Evolutionary conservation across 192 early-diverging fungal species (phyloP).

Genomic region (Backusella macrospora): DNA sequence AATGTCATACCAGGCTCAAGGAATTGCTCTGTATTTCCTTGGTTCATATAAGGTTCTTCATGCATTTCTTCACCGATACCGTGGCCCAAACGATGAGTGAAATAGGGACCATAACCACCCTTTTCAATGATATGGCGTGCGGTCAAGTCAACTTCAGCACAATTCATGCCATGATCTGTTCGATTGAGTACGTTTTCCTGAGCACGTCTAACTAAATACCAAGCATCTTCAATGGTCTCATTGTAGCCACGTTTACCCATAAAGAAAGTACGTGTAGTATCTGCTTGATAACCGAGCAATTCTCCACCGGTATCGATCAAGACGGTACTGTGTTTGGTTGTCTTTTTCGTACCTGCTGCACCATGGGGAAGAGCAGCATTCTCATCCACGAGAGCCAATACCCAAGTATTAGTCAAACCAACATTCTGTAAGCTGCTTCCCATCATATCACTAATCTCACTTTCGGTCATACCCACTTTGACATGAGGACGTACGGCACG

Average conservation of each 20-base stretch:
- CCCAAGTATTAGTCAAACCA: constrained; percentile 43
- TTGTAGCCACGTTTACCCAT: constrained; percentile 33
- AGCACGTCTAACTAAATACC: constrained; percentile 49
- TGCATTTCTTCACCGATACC: constrained; percentile 57
- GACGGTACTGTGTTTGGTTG: constrained; percentile 42
- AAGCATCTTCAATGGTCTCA: constrained; percentile 46
- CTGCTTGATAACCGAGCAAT: constrained; percentile 48
- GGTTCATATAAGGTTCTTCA: constrained; percentile 58
- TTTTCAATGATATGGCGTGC: constrained; percentile 43
- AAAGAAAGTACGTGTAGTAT: constrained; percentile 56
- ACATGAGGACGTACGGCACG: constrained; percentile 43
- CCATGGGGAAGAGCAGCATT: constrained; percentile 56
- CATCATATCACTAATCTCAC: constrained; percentile 42
- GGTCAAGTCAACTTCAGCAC: constrained; percentile 51
- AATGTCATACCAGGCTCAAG: constrained; percentile 53
- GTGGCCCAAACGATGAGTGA: constrained; percentile 57
- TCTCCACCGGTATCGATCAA: constrained; percentile 54
- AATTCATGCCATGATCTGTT: constrained; percentile 32
- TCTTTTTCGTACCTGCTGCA: constrained; percentile 42
- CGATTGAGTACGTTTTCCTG: constrained; percentile 43
- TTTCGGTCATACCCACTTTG: constrained; percentile 38
- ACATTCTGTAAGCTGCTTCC: constrained; percentile 33
- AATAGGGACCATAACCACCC: constrained; percentile 45
- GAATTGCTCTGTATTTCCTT: constrained; percentile 43
- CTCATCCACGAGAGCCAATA: constrained; percentile 47